Evolutionary conservation across 208 protist species (phyloP).

Genomic region (Blechomonas ayalai): DNA sequence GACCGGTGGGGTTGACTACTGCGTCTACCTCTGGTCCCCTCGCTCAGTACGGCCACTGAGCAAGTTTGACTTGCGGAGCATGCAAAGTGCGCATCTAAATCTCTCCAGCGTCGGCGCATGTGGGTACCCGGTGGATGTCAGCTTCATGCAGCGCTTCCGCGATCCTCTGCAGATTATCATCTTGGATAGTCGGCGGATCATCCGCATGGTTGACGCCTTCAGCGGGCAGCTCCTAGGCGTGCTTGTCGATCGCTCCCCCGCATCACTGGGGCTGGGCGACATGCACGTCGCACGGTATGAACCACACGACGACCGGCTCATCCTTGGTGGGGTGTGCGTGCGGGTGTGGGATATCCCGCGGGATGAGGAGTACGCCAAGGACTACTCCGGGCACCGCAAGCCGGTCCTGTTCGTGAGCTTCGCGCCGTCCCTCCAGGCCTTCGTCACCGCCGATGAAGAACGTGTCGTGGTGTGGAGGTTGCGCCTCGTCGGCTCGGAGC

Average conservation of each 20-base stretch:
- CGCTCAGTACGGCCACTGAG: slow-evolving; percentile 38
- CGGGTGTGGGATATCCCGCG: slow-evolving; percentile 56
- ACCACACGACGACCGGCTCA: slow-evolving; percentile 37
- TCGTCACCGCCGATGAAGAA: slow-evolving; percentile 67
- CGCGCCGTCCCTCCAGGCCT: slow-evolving; percentile 26
- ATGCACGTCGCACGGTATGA: slow-evolving; percentile 70
- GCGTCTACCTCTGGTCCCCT: slow-evolving; percentile 60
- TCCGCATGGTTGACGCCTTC: slow-evolving; percentile 65
- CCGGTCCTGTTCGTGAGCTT: slow-evolving; percentile 51
- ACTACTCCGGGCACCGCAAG: slow-evolving; percentile 57
- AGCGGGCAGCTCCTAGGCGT: slow-evolving; percentile 34
- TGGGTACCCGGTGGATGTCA: slow-evolving; percentile 70
- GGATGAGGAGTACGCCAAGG: slow-evolving; percentile 26
- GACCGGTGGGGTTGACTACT: slow-evolving; percentile 65
- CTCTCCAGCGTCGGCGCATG: slow-evolving; percentile 19
- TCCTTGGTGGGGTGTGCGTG: slow-evolving; percentile 63
- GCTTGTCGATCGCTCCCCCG: slow-evolving; percentile 29
- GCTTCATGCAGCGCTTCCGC: slow-evolving; percentile 36
- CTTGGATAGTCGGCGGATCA: slow-evolving; percentile 58
- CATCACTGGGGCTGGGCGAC: slow-evolving; percentile 38
- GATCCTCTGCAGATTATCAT: slow-evolving; percentile 50
- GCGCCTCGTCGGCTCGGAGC: slow-evolving; percentile 4
- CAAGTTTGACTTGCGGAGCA: slow-evolving; percentile 44
- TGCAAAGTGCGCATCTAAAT: slow-evolving; percentile 10
- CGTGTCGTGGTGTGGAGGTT: slow-evolving; percentile 66